A percentile compares a stretch with the other conserved stretches of the same genome.
Conservation (phyloP, 345 rosid genomes). For the Dimocarpus longan region DNA sequence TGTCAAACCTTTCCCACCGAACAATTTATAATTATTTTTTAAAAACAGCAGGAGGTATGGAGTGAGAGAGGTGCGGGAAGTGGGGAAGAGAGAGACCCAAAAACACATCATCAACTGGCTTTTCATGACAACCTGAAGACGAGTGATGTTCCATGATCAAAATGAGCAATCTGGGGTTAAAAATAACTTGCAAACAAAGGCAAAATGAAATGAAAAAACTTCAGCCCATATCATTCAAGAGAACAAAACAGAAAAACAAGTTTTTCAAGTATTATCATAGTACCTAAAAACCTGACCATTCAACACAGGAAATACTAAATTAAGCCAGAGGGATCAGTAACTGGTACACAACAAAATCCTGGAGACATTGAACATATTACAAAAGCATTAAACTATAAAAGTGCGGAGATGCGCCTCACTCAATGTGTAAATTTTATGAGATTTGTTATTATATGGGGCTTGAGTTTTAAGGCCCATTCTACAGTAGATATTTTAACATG, state of each 20-base stretch:
- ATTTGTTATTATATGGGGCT: too few relatives aligned
- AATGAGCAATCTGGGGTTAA: background rate
- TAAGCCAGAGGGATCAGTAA: background rate
- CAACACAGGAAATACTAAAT: background rate
- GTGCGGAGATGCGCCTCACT: too few relatives aligned
- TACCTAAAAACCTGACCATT: too few relatives aligned
- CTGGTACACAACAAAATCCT: background rate
- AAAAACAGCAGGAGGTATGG: background rate
- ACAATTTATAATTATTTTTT: background rate
- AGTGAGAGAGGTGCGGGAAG: background rate
- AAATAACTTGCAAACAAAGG: background rate
- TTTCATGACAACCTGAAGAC: background rate
- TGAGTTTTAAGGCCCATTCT: too few relatives aligned
- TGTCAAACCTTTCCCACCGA: too few relatives aligned
- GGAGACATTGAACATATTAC: background rate
- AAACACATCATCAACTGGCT: background rate
- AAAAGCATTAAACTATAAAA: too few relatives aligned
- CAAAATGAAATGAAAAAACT: background rate
- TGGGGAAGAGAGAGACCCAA: background rate
- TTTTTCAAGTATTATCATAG: too few relatives aligned
- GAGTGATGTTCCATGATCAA: background rate
- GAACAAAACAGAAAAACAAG: too few relatives aligned
- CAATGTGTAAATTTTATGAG: too few relatives aligned
- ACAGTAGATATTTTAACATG: too few relatives aligned
- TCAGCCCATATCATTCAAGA: too few relatives aligned